Conservation (phyloP, 305 asterid species). For the Lippia alba region DNA sequence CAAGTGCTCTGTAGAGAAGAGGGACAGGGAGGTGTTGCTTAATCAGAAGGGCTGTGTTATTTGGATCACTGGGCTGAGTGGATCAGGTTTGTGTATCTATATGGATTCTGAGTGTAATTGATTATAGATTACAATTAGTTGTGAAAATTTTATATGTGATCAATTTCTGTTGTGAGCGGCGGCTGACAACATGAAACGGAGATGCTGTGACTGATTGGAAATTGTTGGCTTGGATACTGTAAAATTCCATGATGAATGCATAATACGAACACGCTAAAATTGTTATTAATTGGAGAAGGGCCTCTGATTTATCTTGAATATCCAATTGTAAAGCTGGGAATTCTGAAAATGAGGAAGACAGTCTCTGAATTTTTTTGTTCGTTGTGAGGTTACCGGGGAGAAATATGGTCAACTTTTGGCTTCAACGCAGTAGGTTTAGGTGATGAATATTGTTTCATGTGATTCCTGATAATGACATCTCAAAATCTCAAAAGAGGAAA, state of each 20-base stretch:
- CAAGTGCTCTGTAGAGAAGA: slow-evolving; percentile 80
- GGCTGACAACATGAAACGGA: neutral
- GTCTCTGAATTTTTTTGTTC: slow-evolving; percentile 16
- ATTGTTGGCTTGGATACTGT: neutral
- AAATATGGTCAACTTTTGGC: slow-evolving; percentile 22
- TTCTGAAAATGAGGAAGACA: slow-evolving; percentile 8
- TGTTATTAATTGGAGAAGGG: neutral
- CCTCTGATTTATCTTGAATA: slow-evolving; percentile 8
- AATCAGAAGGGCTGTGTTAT: slow-evolving; percentile 95
- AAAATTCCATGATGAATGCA: neutral
- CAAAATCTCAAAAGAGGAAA: slow-evolving; percentile 10
- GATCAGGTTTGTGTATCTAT: slow-evolving; percentile 76
- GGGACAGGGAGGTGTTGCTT: slow-evolving; percentile 80
- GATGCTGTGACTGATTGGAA: slow-evolving; percentile 21
- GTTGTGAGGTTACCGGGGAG: slow-evolving; percentile 8
- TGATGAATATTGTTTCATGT: slow-evolving; percentile 22
- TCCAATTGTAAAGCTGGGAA: neutral
- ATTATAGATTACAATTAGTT: slow-evolving; percentile 3
- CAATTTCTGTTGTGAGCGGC: neutral
- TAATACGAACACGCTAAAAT: neutral
- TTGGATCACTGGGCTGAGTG: slow-evolving; percentile 98
- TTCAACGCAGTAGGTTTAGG: slow-evolving; percentile 10
- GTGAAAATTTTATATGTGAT: slow-evolving; percentile 2
- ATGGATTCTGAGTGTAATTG: slow-evolving; percentile 5
- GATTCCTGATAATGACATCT: slow-evolving; percentile 5